Evolutionary conservation across 73 alveolate genomes (phyloP), one percentile per base, ranked within the genome.

Genomic region (Urostyla sp.): DNA sequence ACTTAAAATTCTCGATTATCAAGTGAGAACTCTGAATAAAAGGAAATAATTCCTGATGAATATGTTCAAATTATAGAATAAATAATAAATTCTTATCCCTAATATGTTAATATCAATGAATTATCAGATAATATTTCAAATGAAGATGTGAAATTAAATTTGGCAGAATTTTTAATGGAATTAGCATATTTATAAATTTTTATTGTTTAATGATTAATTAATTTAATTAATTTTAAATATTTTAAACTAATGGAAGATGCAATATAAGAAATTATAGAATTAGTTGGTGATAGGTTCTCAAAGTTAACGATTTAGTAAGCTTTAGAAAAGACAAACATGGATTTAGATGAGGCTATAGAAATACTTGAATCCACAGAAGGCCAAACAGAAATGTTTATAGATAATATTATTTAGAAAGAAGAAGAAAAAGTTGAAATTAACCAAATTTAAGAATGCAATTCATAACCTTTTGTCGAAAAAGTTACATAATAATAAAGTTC

Each of bases 11-110:
- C 79, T 2, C 37, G 79, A 63, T 13, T 63, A 3, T 43, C 20
- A 43, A 60, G 79, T 10, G 79, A 63, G 23, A 63, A 43, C 21
- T 60, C 79, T 2, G 44, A 63, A 38, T 63, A 63, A 63, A 63
- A 40, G 44, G 23, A 43, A 8, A 60, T 43, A 21, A 60, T 63
- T n/a, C 79, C 79, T 38, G 34, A 7, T 36, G 4, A 4, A 7
- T 63, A 20, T 20, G 58, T 60, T 3, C 6, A 36, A 10, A 45
- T 43, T 37, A 10, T 63, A 2, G 61, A 63, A 8, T 27, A 7
- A 40, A 43, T 63, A 7, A 16, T 63, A 26, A 20, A 7, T 6
- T 23, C 48, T 5, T 63, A 63, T 46, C 79, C 79, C 6, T 43
- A 63, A 43, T 63, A 63, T 38, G 60, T 63, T 16, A 36, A n/a